Conservation (phyloP, 352 stramenopile species). For the Phytophthora hibernalis region DNA sequence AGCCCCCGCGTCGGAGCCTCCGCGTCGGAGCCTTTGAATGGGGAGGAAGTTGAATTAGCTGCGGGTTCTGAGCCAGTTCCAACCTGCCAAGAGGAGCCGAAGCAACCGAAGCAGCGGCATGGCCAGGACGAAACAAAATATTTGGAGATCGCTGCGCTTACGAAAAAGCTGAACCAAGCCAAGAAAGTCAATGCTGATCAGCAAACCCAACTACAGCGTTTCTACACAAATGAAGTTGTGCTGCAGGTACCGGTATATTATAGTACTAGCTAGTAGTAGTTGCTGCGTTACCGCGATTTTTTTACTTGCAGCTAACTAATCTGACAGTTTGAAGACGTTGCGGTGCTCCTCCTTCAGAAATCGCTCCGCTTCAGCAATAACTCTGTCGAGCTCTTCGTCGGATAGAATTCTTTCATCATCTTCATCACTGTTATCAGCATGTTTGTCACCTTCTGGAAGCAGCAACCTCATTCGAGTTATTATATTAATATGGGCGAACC, state of each 20-base stretch:
- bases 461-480: no score
- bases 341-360: no score
- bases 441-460: no score
- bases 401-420: no score
- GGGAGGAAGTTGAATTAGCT: neutral
- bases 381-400: no score
- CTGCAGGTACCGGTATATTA: slow-evolving; percentile 58
- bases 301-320: neutral
- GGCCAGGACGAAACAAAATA: slow-evolving; percentile 11
- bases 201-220: slow-evolving; percentile 53
- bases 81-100: slow-evolving; percentile 10
- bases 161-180: slow-evolving; percentile 48
- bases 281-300: neutral
- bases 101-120: neutral
- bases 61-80: neutral
- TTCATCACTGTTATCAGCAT: no score
- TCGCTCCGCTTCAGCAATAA: no score
- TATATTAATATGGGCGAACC: no score
- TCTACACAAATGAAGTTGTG: slow-evolving; percentile 58
- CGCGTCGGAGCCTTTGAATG: neutral
- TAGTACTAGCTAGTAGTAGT: no score
- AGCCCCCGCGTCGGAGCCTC: no score
- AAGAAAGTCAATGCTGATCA: slow-evolving; percentile 59
- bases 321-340: no score
- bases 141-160: slow-evolving; percentile 35